Percentiles rank a stretch among this genome's conserved stretches.
Evolutionary conservation across 2,329 filamentous ascomycete species (phyloP).

Genomic region (Aspergillus arachidicola): DNA sequence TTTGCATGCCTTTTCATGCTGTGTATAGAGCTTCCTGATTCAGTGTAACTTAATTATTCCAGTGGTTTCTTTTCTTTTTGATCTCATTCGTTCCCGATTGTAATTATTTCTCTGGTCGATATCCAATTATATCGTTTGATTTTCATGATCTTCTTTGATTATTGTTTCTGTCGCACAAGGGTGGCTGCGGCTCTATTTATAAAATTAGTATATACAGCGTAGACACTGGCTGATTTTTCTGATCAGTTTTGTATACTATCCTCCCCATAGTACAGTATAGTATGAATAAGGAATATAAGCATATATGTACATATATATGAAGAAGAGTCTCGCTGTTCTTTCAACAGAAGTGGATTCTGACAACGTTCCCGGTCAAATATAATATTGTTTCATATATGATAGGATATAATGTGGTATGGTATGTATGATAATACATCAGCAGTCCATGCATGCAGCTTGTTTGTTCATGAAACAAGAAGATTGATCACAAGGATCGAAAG

Average conservation of each 20-base stretch:
- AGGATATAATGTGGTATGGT: background rate
- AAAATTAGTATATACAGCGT: too few species aligned
- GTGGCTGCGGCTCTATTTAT: too few species aligned
- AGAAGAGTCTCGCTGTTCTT: background rate
- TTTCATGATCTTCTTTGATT: background rate
- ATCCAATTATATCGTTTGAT: background rate
- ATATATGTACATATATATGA: background rate
- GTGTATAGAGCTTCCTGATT: conserved; percentile 12
- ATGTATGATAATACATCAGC: background rate
- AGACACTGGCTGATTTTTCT: too few species aligned
- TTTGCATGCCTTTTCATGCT: conserved; percentile 4
- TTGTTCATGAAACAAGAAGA: background rate
- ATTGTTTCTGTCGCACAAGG: too few species aligned
- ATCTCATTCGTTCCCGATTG: background rate
- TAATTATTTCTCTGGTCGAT: background rate
- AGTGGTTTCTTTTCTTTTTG: background rate
- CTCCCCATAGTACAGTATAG: too few species aligned
- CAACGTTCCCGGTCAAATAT: background rate
- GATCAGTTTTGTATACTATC: too few species aligned
- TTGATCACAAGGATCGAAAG: background rate
- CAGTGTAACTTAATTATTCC: conserved; percentile 5
- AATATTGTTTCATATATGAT: background rate
- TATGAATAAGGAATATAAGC: too few species aligned
- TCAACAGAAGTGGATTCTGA: background rate
- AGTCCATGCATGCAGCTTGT: background rate